Evolutionary conservation across 208 protist genomes (phyloP).

Genomic region (Trypanosoma lewisi): DNA sequence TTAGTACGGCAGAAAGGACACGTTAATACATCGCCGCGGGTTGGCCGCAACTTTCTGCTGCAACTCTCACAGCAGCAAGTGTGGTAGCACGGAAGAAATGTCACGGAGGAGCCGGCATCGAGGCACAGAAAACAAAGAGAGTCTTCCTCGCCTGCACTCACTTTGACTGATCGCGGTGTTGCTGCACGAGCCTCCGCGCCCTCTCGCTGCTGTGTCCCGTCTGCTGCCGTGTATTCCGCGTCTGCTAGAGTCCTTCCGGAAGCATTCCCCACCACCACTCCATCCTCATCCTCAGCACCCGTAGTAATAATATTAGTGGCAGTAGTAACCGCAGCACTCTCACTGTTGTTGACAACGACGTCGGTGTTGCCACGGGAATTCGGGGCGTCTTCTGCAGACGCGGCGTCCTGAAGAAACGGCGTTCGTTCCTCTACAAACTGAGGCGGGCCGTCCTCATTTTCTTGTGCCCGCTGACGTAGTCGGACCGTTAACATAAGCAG

Average conservation of each 20-base stretch:
- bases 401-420: conserved; percentile 1
- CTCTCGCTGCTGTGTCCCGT: neutral
- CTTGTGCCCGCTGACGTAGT: neutral
- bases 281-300: conserved; percentile 24
- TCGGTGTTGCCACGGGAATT: neutral
- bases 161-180: conserved; percentile 14
- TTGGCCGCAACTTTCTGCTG: conserved; percentile 40
- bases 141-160: conserved; percentile 29
- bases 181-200: neutral
- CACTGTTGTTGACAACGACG: neutral
- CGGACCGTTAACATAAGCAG: conserved; percentile 1
- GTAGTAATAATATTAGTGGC: neutral
- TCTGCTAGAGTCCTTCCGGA: neutral
- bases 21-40: conserved; percentile 21
- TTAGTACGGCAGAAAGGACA: conserved; percentile 50
- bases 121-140: conserved; percentile 48
- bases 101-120: conserved; percentile 32
- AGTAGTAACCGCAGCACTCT: neutral
- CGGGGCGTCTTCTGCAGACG: neutral
- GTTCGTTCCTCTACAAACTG: conserved; percentile 4
- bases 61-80: conserved; percentile 53
- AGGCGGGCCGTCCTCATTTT: neutral
- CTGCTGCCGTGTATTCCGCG: neutral
- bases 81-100: conserved; percentile 60
- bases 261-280: conserved; percentile 7